These are phyloP conservation scores for Cinchona pubescens DNA, from an alignment of 257 asterid species.

Conservation along the genomic window DNA sequence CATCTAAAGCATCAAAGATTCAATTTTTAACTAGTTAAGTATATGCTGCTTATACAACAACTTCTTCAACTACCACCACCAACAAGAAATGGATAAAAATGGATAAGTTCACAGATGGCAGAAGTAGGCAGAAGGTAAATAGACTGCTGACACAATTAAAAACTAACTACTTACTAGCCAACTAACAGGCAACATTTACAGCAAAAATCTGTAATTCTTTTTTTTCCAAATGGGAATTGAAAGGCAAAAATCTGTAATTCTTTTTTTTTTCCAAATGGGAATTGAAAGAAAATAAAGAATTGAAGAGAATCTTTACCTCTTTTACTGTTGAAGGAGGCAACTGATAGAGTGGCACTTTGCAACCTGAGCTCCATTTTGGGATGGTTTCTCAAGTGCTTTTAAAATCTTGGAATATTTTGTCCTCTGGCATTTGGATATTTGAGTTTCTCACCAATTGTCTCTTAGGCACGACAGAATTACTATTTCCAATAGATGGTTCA, in stretches of 20 bases:
- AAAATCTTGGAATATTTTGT: too few species aligned
- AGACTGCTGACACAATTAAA: background rate
- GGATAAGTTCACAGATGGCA: background rate
- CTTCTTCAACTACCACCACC: conserved; percentile 11
- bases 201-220: background rate
- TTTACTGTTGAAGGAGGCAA: conserved; percentile 26
- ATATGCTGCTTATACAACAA: background rate
- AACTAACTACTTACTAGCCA: background rate
- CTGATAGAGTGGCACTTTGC: conserved; percentile 30
- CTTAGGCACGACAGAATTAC: too few species aligned
- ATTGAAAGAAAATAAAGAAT: background rate
- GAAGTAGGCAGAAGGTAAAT: background rate
- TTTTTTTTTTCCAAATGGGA: background rate
- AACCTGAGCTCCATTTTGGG: conserved; percentile 32
- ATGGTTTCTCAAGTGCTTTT: background rate
- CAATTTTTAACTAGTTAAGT: background rate
- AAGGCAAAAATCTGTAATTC: background rate
- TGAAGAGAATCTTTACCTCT: conserved; percentile 25
- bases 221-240: background rate
- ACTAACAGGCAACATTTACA: background rate
- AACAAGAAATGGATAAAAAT: background rate
- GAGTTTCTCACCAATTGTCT: too few species aligned
- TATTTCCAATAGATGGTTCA: too few species aligned
- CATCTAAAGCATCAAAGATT: background rate
- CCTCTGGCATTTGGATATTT: too few species aligned